Evolutionary conservation across 1,284 basidiomycete genomes (phyloP).

Genomic region (Ceratobasidium sp.): DNA sequence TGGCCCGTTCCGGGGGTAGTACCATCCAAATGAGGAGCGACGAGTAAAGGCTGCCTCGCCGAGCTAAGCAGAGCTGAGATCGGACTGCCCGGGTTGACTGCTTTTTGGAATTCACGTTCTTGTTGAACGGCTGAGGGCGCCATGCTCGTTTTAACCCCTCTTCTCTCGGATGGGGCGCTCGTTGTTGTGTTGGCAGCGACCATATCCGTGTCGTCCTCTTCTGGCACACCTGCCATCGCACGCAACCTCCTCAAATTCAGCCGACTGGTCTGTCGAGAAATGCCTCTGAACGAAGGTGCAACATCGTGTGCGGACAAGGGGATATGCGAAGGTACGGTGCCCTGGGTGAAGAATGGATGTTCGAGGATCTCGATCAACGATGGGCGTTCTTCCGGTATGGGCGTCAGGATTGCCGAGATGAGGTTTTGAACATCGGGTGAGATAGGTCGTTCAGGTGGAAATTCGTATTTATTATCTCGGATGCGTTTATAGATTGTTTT

Average conservation of each 20-base stretch:
- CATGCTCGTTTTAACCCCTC: constrained; percentile 37
- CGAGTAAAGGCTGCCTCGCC: constrained; percentile 85
- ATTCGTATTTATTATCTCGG: constrained; percentile 92
- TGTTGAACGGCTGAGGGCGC: constrained; percentile 61
- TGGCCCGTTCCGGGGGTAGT: constrained; percentile 43
- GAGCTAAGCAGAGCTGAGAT: constrained; percentile 91
- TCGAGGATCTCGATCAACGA: constrained; percentile 85
- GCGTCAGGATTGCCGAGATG: constrained; percentile 86
- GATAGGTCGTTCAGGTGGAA: constrained; percentile 79
- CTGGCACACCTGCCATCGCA: constrained; percentile 65
- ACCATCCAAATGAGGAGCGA: constrained; percentile 54
- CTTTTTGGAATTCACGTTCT: constrained; percentile 95
- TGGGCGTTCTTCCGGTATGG: constrained; percentile 79
- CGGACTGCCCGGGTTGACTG: constrained; percentile 92
- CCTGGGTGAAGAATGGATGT: constrained; percentile 85
- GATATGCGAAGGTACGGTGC: constrained; percentile 81
- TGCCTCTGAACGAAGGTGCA: constrained; percentile 75
- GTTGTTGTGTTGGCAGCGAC: constrained; percentile 42
- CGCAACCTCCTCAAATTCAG: constrained; percentile 74
- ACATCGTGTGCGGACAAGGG: constrained; percentile 78
- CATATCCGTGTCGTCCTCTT: constrained; percentile 54
- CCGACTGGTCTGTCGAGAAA: constrained; percentile 68
- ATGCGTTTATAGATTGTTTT: constrained; percentile 95
- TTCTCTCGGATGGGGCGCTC: constrained; percentile 17
- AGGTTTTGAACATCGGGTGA: constrained; percentile 79